Percentiles rank a stretch among this genome's conserved stretches.
These are phyloP conservation scores for Wickerhamiella allomyrinae DNA, from an alignment of 805 yeast species.

Conservation along the genomic window DNA sequence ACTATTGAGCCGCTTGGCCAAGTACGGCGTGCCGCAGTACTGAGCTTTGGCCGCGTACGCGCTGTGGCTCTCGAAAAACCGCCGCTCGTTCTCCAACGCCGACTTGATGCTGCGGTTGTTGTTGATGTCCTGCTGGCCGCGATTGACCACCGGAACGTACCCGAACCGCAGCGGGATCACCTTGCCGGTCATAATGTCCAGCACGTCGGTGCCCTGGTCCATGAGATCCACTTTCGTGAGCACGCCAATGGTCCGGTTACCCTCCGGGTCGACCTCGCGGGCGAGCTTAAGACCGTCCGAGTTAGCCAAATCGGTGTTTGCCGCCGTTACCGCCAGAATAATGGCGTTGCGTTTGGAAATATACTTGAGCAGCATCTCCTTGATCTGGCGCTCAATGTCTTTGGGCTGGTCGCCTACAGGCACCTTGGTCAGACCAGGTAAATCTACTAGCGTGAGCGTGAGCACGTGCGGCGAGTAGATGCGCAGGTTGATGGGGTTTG, in stretches of 20 bases:
- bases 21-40: constrained; percentile 92
- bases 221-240: constrained; percentile 90
- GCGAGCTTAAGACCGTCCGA: constrained; percentile 93
- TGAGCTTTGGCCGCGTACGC: constrained; percentile 83
- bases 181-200: constrained; percentile 88
- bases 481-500: constrained; percentile 84
- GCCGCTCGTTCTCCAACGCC: constrained; percentile 70
- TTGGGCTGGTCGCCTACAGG: constrained; percentile 99
- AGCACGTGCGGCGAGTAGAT: constrained; percentile 90
- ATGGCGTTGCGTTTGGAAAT: constrained; percentile 94
- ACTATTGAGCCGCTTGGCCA: constrained; percentile 82
- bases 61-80: constrained; percentile 74
- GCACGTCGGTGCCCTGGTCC: constrained; percentile 97
- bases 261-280: constrained; percentile 96
- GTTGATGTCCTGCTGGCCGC: constrained; percentile 96
- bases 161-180: constrained; percentile 93
- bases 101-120: constrained; percentile 71
- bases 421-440: constrained; percentile 95
- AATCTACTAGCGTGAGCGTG: constrained; percentile 86
- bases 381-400: constrained; percentile 88
- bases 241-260: constrained; percentile 88
- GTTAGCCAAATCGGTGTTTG: constrained; percentile 93
- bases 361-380: constrained; percentile 82
- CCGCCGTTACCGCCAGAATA: constrained; percentile 86
- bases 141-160: constrained; percentile 89